These are phyloP conservation scores for Kodamaea neixiangensis DNA, from an alignment of 805 yeast species.

Conservation along the genomic window DNA sequence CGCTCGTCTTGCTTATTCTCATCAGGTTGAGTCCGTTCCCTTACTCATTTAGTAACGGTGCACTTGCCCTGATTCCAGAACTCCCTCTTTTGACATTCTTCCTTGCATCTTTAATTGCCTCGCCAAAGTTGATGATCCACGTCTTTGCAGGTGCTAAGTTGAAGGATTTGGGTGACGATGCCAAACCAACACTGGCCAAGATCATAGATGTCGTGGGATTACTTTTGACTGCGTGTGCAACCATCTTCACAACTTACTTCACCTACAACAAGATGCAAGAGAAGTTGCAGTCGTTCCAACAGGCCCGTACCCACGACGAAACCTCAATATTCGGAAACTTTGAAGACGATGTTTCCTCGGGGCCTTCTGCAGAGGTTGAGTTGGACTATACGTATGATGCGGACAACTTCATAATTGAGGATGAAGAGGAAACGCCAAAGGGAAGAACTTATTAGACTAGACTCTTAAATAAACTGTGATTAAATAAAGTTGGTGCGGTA, in stretches of 20 bases:
- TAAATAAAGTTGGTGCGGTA: no score
- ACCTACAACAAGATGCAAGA: conserved; percentile 58
- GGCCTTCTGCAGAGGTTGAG: conserved; percentile 28
- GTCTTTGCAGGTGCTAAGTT: conserved; percentile 77
- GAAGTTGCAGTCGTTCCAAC: conserved; percentile 33
- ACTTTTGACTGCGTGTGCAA: conserved; percentile 52
- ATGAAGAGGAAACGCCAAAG: conserved; percentile 30
- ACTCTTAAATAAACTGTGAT: neutral
- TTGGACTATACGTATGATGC: conserved; percentile 38
- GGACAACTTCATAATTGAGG: conserved; percentile 43
- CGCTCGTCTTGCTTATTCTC: conserved; percentile 63
- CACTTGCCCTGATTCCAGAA: conserved; percentile 84
- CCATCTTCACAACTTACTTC: conserved; percentile 62
- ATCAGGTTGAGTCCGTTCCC: conserved; percentile 90
- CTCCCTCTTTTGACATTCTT: conserved; percentile 62
- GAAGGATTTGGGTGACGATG: conserved; percentile 61
- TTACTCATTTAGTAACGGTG: conserved; percentile 89
- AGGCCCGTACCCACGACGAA: conserved; percentile 20
- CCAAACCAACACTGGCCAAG: conserved; percentile 50
- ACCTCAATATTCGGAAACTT: conserved; percentile 42
- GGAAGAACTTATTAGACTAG: neutral
- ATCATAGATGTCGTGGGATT: conserved; percentile 67
- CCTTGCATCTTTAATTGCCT: conserved; percentile 69
- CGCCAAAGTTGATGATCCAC: conserved; percentile 80
- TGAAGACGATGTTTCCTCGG: conserved; percentile 34